Conservation (phyloP, 306 rosid species). For the Datisca glomerata region DNA sequence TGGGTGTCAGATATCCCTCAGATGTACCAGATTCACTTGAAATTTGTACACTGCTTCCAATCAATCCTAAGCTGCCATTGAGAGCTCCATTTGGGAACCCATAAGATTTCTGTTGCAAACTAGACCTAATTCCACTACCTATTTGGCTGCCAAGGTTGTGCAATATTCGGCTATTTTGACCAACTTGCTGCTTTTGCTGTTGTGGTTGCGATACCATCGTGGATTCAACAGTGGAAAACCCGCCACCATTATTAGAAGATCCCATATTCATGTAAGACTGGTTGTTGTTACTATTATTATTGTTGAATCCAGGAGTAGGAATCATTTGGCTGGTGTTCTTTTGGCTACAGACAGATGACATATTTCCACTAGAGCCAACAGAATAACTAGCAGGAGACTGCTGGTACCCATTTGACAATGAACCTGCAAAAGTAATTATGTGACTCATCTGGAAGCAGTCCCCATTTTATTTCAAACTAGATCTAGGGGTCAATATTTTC, state of each 20-base stretch:
- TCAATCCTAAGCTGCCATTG: constrained; percentile 61
- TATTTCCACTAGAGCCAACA: constrained; percentile 52
- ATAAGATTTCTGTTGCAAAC: constrained; percentile 63
- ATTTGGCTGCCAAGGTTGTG: constrained; percentile 65
- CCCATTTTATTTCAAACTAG: too few species aligned
- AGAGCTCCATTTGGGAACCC: constrained; percentile 68
- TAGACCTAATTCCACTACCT: constrained; percentile 68
- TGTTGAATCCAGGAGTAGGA: constrained; percentile 86
- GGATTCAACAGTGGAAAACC: constrained; percentile 60
- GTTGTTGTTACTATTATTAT: constrained; percentile 16
- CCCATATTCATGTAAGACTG: constrained; percentile 57
- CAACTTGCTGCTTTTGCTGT: constrained; percentile 62
- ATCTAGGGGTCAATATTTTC: background rate
- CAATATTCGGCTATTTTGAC: constrained; percentile 62
- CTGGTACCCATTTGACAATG: constrained; percentile 73
- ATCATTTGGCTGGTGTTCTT: constrained; percentile 85
- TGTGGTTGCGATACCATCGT: constrained; percentile 47
- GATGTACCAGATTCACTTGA: constrained; percentile 53
- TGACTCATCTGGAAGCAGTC: constrained; percentile 5
- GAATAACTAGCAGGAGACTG: constrained; percentile 57
- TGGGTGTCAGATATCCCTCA: constrained; percentile 40
- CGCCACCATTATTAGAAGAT: constrained; percentile 45
- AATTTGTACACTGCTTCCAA: constrained; percentile 48
- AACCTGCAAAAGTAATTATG: constrained; percentile 38
- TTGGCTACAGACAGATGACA: constrained; percentile 55